Base-by-base conservation (phyloP, 129 eudicot genomes). In the Centaurea solstitialis region DNA sequence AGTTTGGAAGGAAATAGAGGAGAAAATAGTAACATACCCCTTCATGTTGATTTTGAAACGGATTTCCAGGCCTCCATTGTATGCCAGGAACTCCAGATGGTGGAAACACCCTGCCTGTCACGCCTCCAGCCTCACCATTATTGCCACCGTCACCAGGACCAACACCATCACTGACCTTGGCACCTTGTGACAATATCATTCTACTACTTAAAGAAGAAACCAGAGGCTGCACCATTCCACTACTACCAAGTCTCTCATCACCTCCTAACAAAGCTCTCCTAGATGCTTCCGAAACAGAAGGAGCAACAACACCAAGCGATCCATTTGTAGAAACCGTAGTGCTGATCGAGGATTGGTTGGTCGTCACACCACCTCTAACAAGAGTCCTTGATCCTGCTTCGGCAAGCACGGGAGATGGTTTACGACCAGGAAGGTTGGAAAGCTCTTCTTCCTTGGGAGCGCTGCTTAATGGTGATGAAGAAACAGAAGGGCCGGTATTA, bases 1-100 rank as follows among this genome's bases (percentile, higher is more conserved):
- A 57, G 65, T 57, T 57, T 57, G 65, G 65, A 22, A 73, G 67
- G 61, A 47, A 73, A 80, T 17, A 73, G 79, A 66, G 41, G 9
- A 77, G 45, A 39, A 40, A 35, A 76, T 76, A 17, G 65, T 64
- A 30, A 76, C 89, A 65, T 82, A 93, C 98, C 80, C 78, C 86
- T 76, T 89, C 98, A 66, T 64, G 87, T 78, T 89, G 98, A 82
- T 84, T 93, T 68, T 87, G 94, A 67, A 89, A 91, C 70, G 98
- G 75, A 76, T 86, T 85, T 79, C 96, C 98, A 82, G 98, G 91
- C 83, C 98, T 87, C 98, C 98, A 89, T 78, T 91, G 97, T 81
- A 90, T 87, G 65, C 96, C 93, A 72, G 95, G 77, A 76, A 76
- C 90, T 73, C 81, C 88, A 84, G 93, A 83, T 53, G 92, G 77